Evolutionary conservation across 306 rosid genomes (phyloP), one percentile per base, ranked within the genome.

Genomic region (Lablab purpureus): DNA sequence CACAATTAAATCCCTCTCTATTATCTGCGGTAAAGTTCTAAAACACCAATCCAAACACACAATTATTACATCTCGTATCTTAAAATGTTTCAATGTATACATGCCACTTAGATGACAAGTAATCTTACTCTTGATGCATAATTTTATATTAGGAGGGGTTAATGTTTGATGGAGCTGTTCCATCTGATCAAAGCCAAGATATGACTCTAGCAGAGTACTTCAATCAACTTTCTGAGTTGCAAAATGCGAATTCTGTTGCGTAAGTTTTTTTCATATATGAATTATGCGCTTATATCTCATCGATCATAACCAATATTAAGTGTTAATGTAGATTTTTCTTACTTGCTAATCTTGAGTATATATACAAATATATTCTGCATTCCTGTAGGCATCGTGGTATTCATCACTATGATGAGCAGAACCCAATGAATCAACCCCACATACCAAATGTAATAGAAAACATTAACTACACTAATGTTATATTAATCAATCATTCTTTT

Each of bases 101-200:
- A 15, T 59, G 19, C n/a, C 4, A 14, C 40, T 56, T 14, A 19
- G 60, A 22, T 40, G 27, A 23, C 45, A 43, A 17, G 9, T 60
- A 45, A 23, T 32, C 3, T n/a, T 51, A 13, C 18, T 1, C 14
- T 23, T 36, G 6, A 21, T 68, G 22, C 6, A 19, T 13, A 6
- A 49, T 37, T 58, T 52, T 11, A 64, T 11, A 64, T 40, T 46
- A 83, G 86, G 67, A 10, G 63, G 69, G 50, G 59, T 49, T 68
- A 19, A 23, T 59, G 6, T 11, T 22, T 1, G 49, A 46, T 10
- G 59, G 32, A 67, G 9, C 25, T 45, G n/a, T 25, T 58, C 2
- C 79, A 14, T 8, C 45, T 0, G 1, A 23, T 45, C 60, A 5
- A 36, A 52, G 4, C 22, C 62, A 3, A 9, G 50, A 73, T 30